Conservation (phyloP, 192 early-diverging fungal genomes). For the Lunasporangiospora selenospora region DNA sequence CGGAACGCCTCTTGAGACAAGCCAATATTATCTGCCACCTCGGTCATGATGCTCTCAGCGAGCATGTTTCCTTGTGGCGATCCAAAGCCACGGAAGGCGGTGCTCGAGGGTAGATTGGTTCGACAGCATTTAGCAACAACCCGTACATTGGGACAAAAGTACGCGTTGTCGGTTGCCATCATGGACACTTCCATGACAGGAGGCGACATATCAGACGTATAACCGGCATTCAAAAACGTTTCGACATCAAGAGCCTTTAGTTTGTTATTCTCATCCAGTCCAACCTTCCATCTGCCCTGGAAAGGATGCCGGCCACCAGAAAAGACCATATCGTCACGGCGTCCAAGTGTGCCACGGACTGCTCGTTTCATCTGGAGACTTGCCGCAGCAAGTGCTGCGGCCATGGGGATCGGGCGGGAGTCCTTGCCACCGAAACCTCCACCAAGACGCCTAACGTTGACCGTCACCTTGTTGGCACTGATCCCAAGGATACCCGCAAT, state of each 20-base stretch:
- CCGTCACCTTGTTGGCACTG: constrained; percentile 70
- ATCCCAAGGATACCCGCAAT: constrained; percentile 79
- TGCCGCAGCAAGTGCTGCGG: constrained; percentile 67
- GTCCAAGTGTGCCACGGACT: constrained; percentile 78
- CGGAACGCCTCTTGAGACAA: constrained; percentile 67
- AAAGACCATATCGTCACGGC: constrained; percentile 87
- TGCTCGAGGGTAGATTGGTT: constrained; percentile 87
- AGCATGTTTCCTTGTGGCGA: constrained; percentile 86
- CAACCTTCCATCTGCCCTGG: constrained; percentile 78
- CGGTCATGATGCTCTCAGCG: constrained; percentile 76
- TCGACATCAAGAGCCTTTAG: constrained; percentile 66
- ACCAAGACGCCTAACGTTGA: constrained; percentile 84
- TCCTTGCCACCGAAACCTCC: constrained; percentile 90
- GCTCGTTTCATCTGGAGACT: constrained; percentile 63
- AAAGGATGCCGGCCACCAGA: constrained; percentile 83
- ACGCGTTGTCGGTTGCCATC: constrained; percentile 80
- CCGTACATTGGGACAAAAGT: constrained; percentile 73
- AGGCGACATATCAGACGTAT: constrained; percentile 67
- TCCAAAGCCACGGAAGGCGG: constrained; percentile 89
- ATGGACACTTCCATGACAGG: constrained; percentile 78
- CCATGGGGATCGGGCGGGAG: constrained; percentile 65
- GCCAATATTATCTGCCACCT: constrained; percentile 76
- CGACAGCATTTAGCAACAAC: constrained; percentile 74
- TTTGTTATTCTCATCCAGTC: constrained; percentile 70
- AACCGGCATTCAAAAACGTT: constrained; percentile 69